These are phyloP conservation scores for Nicotiana tomentosiformis DNA, from an alignment of 257 asterid genomes.

Conservation along the genomic window DNA sequence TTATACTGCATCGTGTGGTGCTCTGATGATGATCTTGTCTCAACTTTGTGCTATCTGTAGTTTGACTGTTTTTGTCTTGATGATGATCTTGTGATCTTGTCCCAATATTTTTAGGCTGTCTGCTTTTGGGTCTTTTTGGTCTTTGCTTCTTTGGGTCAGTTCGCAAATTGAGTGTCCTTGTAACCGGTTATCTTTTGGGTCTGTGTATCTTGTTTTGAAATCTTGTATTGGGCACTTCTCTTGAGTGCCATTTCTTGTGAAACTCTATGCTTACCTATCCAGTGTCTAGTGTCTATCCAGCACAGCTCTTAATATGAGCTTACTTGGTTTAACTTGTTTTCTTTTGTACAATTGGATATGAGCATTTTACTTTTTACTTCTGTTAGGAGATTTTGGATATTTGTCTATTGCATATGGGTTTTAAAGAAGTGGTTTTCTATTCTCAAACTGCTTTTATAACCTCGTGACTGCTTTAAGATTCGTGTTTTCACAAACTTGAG, in stretches of 20 bases:
- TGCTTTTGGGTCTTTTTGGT: neutral
- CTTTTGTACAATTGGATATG: neutral
- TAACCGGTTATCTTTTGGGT: neutral
- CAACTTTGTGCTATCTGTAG: constrained; percentile 4
- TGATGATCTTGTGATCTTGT: too few species aligned
- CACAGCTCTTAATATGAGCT: neutral
- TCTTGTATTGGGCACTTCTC: neutral
- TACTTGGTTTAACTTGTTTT: neutral
- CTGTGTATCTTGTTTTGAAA: neutral
- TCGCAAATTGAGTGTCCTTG: neutral
- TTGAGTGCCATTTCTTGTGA: neutral
- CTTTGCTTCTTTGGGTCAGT: neutral
- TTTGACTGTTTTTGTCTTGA: neutral
- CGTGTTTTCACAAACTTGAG: neutral
- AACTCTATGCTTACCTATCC: neutral
- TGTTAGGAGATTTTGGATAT: neutral
- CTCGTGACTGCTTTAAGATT: neutral
- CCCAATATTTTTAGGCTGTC: neutral
- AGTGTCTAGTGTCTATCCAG: neutral
- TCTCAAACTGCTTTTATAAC: neutral
- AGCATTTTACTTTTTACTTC: neutral
- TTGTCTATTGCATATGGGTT: constrained; percentile 2
- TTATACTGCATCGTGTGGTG: neutral
- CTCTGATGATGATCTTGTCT: neutral
- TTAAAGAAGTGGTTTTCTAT: neutral